These are phyloP conservation scores for Geoglossum cookeanum DNA, from an alignment of 2,329 filamentous ascomycete species.

Conservation along the genomic window DNA sequence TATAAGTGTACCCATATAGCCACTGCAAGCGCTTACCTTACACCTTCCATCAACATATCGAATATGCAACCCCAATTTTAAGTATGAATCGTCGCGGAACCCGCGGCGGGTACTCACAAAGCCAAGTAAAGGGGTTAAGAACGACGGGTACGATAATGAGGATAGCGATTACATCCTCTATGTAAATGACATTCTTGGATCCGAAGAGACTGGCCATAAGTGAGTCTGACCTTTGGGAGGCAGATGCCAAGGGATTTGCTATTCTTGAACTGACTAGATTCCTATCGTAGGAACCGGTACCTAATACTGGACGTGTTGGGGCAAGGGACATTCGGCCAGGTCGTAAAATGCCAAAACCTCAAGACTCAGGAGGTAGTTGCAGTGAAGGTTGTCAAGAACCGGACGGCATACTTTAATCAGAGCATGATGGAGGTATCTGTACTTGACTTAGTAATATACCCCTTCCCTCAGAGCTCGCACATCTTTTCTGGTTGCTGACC, in stretches of 20 bases:
- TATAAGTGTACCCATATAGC: conserved; percentile 30
- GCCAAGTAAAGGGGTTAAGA: conserved; percentile 95
- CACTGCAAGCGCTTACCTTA: conserved; percentile 82
- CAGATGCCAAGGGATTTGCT: neutral
- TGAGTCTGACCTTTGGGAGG: conserved; percentile 24
- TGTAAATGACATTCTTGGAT: conserved; percentile 94
- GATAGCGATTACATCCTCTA: conserved; percentile 99
- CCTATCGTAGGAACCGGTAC: conserved; percentile 57
- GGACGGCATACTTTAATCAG: conserved; percentile 97
- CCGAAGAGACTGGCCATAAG: conserved; percentile 97
- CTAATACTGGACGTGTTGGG: conserved; percentile 92
- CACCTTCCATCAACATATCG: conserved; percentile 90
- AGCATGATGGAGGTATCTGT: conserved; percentile 99
- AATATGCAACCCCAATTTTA: conserved; percentile 95
- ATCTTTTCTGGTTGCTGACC: conserved; percentile 10
- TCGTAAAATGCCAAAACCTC: conserved; percentile 96
- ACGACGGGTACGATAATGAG: conserved; percentile 97
- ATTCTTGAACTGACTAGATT: conserved; percentile 1
- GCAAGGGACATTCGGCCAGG: conserved; percentile 94
- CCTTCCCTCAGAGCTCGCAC: neutral
- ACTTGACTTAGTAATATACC: conserved; percentile 56
- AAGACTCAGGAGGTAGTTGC: conserved; percentile 97
- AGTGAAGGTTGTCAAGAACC: conserved; percentile 98
- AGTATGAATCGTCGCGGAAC: conserved; percentile 96
- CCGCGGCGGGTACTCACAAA: conserved; percentile 91